These are phyloP conservation scores for Coemansia asiatica DNA, from an alignment of 192 early-diverging fungal species.

Conservation along the genomic window DNA sequence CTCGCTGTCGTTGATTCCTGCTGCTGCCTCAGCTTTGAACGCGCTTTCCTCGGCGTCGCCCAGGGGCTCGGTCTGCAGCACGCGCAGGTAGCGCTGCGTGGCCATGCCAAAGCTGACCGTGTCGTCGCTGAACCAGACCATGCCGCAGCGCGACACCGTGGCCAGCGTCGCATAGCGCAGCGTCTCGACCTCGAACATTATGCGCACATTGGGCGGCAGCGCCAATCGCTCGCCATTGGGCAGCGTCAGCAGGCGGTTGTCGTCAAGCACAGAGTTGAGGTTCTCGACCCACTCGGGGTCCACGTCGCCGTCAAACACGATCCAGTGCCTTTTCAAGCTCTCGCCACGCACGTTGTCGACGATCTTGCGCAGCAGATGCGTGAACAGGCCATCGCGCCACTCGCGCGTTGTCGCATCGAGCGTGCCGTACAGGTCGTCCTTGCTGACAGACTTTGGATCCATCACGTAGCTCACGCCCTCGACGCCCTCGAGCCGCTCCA, in stretches of 20 bases:
- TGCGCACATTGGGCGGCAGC: conserved; percentile 92
- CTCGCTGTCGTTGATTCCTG: conserved; percentile 36
- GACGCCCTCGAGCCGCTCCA: conserved; percentile 83
- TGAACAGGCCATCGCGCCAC: conserved; percentile 99
- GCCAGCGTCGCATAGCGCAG: conserved; percentile 96
- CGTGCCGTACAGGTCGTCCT: conserved; percentile 95
- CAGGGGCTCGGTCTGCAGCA: conserved; percentile 69
- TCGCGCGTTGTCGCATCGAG: conserved; percentile 97
- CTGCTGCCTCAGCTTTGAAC: conserved; percentile 22
- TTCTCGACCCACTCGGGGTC: conserved; percentile 99
- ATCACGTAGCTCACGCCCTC: conserved; percentile 94
- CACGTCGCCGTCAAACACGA: conserved; percentile 99
- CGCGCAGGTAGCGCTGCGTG: conserved; percentile 79
- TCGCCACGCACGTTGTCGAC: conserved; percentile 98
- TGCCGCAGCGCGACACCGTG: conserved; percentile 98
- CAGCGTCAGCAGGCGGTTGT: conserved; percentile 94
- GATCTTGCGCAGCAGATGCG: conserved; percentile 94
- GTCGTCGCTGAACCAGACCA: conserved; percentile 99
- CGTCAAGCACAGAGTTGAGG: conserved; percentile 89
- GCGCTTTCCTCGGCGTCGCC: conserved; percentile 78
- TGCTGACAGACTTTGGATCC: conserved; percentile 97
- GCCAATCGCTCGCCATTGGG: conserved; percentile 98
- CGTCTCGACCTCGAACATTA: conserved; percentile 99
- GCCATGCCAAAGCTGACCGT: conserved; percentile 80
- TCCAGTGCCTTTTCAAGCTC: conserved; percentile 93